phyloP scores from a whole-genome alignment of 306 rosid species.

The Coriaria nepalensis region DNA sequence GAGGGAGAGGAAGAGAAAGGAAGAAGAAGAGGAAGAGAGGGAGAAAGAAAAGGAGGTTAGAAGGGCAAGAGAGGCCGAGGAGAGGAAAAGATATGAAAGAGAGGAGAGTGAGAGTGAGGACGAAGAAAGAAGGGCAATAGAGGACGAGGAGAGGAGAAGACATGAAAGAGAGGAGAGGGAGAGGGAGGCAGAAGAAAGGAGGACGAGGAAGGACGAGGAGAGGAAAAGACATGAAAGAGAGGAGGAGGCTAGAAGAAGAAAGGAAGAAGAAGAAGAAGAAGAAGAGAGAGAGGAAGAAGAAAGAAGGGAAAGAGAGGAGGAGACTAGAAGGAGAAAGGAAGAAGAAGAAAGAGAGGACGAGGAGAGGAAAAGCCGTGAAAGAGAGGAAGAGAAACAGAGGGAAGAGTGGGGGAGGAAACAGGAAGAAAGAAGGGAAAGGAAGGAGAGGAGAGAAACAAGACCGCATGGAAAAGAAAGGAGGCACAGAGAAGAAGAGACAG shows the following conservation, averaged over 20 bases:
- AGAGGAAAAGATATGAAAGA: not conserved
- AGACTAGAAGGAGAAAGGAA: not conserved
- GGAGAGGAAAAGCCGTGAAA: not conserved
- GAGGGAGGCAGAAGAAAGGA: not conserved
- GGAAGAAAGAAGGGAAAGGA: not conserved
- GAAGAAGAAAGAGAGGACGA: not conserved
- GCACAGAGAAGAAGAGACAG: too few relatives aligned
- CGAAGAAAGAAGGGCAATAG: not conserved
- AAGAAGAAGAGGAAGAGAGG: not conserved
- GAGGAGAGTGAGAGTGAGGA: not conserved
- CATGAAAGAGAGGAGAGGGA: not conserved
- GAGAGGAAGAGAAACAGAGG: not conserved
- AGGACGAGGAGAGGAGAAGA: not conserved
- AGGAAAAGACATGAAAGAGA: not conserved
- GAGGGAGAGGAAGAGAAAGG: not conserved
- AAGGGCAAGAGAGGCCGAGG: not conserved
- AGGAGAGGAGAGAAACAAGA: too few relatives aligned
- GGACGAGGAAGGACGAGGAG: not conserved
- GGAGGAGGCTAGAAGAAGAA: not conserved
- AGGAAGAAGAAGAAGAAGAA: not conserved
- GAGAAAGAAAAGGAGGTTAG: not conserved
- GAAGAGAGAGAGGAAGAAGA: not conserved
- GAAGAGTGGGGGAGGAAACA: not conserved
- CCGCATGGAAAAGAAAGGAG: too few relatives aligned
- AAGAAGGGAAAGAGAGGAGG: not conserved